These are phyloP conservation scores for Alternaria sp. DNA, from an alignment of 2,329 filamentous ascomycete species.

Conservation along the genomic window DNA sequence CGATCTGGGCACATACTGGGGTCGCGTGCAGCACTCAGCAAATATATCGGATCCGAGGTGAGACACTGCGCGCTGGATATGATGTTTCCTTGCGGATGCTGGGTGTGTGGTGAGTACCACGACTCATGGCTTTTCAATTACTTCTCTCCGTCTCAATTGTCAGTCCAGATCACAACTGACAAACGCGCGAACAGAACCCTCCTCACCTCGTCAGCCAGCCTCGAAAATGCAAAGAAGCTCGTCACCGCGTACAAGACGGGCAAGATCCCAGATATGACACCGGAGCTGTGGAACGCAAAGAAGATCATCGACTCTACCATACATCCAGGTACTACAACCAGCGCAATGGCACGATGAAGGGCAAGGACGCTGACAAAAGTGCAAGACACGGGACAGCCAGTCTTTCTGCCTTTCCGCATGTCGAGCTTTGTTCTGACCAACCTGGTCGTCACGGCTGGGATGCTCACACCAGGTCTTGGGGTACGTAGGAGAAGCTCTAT, in stretches of 20 bases:
- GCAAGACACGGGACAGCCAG: constrained; percentile 87
- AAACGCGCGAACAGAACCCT: constrained; percentile 71
- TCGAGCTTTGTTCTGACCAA: constrained; percentile 94
- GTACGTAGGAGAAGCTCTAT: constrained; percentile 62
- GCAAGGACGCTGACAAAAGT: constrained; percentile 21
- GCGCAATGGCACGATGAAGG: neutral
- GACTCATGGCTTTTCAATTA: constrained; percentile 31
- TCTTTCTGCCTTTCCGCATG: constrained; percentile 97
- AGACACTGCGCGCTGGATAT: constrained; percentile 53
- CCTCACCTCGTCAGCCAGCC: constrained; percentile 77
- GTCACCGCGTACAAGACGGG: constrained; percentile 89
- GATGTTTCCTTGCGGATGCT: constrained; percentile 22
- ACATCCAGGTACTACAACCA: constrained; percentile 76
- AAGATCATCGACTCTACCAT: constrained; percentile 96
- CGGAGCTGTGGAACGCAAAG: constrained; percentile 93
- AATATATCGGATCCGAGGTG: constrained; percentile 96
- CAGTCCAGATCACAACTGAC: neutral
- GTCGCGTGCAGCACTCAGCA: constrained; percentile 87
- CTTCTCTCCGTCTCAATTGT: constrained; percentile 7
- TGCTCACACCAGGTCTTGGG: constrained; percentile 89
- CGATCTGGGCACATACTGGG: constrained; percentile 94
- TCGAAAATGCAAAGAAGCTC: constrained; percentile 86
- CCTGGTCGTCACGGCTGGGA: constrained; percentile 91
- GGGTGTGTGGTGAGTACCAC: constrained; percentile 53
- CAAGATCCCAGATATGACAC: constrained; percentile 80